Percentiles rank a stretch among this genome's conserved stretches.
phyloP scores from a whole-genome alignment of 148 eudicot species.

The Polygonum aviculare region DNA sequence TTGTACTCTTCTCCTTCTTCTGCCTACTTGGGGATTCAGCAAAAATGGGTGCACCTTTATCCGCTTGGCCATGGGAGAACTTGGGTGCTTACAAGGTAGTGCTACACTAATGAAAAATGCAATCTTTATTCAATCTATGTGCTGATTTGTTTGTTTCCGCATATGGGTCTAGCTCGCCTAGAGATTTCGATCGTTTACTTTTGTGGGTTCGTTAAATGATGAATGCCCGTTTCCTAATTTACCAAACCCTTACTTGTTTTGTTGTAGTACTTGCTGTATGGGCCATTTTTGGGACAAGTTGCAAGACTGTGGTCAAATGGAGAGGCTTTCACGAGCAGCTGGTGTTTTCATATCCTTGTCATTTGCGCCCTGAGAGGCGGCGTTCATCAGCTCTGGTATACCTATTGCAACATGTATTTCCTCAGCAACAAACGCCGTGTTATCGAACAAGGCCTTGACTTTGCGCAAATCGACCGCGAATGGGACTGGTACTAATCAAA shows the following conservation, averaged over 20 bases:
- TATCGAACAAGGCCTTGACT: constrained; percentile 45
- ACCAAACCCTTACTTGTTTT: not conserved
- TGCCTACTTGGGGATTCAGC: not conserved
- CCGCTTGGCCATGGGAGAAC: constrained; percentile 74
- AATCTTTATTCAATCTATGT: not conserved
- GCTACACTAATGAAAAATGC: not conserved
- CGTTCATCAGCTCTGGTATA: constrained; percentile 45
- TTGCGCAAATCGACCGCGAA: constrained; percentile 73
- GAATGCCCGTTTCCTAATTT: not conserved
- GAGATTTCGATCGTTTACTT: not conserved
- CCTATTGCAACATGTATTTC: constrained; percentile 54
- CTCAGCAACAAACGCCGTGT: constrained; percentile 50
- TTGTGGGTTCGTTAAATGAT: not conserved
- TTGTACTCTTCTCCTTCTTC: not conserved
- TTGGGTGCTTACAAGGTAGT: constrained; percentile 81
- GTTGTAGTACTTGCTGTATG: constrained; percentile 51
- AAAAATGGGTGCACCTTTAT: constrained; percentile 48
- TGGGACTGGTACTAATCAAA: constrained; percentile 57
- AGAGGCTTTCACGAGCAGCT: constrained; percentile 24
- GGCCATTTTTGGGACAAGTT: constrained; percentile 51
- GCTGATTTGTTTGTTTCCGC: not conserved
- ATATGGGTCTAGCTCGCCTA: not conserved
- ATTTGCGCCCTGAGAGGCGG: constrained; percentile 36
- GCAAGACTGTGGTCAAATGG: constrained; percentile 39
- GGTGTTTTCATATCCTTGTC: constrained; percentile 57